phyloP scores from a whole-genome alignment of 345 rosid species.

The Camelina hispida region DNA sequence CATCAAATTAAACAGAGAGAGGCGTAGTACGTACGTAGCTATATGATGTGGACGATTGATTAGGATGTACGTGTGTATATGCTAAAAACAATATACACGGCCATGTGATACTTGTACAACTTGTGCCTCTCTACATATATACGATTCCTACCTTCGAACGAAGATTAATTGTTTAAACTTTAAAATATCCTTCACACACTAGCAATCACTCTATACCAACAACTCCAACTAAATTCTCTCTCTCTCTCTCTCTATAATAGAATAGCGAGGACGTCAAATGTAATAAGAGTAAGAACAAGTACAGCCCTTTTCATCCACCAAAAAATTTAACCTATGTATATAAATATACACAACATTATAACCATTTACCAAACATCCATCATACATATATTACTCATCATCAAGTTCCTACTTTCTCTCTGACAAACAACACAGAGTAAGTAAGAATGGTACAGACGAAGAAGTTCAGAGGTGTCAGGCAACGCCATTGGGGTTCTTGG shows the following conservation, averaged over 20 bases:
- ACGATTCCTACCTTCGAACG: neutral
- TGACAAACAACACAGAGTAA: slow-evolving; percentile 40
- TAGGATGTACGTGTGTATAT: slow-evolving; percentile 21
- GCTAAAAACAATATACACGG: slow-evolving; percentile 40
- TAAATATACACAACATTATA: slow-evolving; percentile 38
- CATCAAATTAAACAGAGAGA: slow-evolving; percentile 30
- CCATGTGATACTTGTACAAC: slow-evolving; percentile 44
- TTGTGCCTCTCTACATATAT: slow-evolving; percentile 30
- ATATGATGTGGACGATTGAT: slow-evolving; percentile 41
- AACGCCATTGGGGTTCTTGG: slow-evolving; percentile 95
- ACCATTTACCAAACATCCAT: slow-evolving; percentile 44
- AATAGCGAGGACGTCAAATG: slow-evolving; percentile 29
- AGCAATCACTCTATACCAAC: slow-evolving; percentile 38
- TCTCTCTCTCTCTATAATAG: slow-evolving; percentile 5
- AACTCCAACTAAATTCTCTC: slow-evolving; percentile 36
- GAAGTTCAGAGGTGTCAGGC: slow-evolving; percentile 95
- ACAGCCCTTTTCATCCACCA: slow-evolving; percentile 33
- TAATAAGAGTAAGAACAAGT: slow-evolving; percentile 39
- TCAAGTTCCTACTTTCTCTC: slow-evolving; percentile 40
- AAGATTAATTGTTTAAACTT: slow-evolving; percentile 12
- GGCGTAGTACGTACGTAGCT: slow-evolving; percentile 41
- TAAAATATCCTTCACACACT: slow-evolving; percentile 9
- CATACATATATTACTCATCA: slow-evolving; percentile 42
- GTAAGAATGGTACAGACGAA: slow-evolving; percentile 74
- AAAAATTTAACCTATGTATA: slow-evolving; percentile 41